A percentile compares a stretch with the other conserved stretches of the same genome.
Evolutionary conservation across 176 grass and related monocot genomes (phyloP).

Genomic region (Paspalum vaginatum): DNA sequence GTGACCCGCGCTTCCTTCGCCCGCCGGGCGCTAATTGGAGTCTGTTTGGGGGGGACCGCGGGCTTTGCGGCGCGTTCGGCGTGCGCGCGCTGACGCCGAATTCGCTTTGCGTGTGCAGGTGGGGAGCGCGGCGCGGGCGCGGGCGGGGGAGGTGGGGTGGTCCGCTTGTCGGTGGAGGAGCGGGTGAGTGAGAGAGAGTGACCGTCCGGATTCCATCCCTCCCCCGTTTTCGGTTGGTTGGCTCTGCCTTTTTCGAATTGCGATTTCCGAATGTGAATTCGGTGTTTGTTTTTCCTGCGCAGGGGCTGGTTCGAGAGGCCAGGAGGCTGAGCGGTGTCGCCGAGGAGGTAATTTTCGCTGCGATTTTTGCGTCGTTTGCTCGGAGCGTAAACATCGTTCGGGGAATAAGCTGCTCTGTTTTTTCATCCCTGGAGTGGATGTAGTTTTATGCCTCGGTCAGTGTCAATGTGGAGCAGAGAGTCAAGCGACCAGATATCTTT

Average conservation of each 20-base stretch:
- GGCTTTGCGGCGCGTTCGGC: neutral
- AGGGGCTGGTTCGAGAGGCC: constrained; percentile 44
- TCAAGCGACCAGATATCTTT: no score
- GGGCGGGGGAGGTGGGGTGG: neutral
- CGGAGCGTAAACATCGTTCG: no score
- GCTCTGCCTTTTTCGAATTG: neutral
- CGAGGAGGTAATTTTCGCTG: constrained; percentile 48
- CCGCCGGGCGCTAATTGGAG: neutral
- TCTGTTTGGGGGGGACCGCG: neutral
- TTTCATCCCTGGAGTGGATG: no score
- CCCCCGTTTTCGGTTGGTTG: neutral
- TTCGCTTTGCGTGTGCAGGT: constrained; percentile 36
- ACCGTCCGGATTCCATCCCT: neutral
- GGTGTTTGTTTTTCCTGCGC: neutral
- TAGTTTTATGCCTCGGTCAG: no score
- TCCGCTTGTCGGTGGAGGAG: constrained; percentile 24
- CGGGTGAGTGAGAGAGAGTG: constrained; percentile 33
- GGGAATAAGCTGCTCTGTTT: no score
- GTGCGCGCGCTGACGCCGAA: neutral
- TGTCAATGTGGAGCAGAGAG: no score
- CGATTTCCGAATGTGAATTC: neutral
- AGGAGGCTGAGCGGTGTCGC: constrained; percentile 31
- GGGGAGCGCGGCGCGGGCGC: constrained; percentile 16
- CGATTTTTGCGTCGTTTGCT: neutral
- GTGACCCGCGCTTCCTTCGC: no score